Percentiles rank a stretch among this genome's conserved stretches.
phyloP scores from a whole-genome alignment of 352 stramenopile genomes.

The Pythium rishiriense region DNA sequence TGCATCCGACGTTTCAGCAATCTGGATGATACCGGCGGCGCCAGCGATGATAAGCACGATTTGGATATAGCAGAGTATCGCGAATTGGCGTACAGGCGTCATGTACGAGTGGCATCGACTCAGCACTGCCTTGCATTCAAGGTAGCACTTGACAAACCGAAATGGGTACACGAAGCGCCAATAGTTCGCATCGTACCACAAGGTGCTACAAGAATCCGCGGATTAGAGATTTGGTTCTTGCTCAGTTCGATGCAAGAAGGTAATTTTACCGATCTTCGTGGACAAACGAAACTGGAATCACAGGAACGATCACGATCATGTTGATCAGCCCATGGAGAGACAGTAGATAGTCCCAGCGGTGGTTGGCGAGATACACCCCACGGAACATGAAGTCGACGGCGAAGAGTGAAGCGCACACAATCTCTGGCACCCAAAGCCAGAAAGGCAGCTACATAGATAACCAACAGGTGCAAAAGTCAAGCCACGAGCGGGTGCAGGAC shows the following conservation, averaged over 20 bases:
- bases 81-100: constrained; percentile 80
- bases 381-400: constrained; percentile 69
- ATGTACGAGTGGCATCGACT: constrained; percentile 78
- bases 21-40: constrained; percentile 81
- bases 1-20: constrained; percentile 78
- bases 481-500: no score
- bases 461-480: neutral
- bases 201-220: constrained; percentile 36
- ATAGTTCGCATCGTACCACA: constrained; percentile 75
- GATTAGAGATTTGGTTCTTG: neutral
- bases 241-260: neutral
- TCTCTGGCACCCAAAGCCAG: constrained; percentile 68
- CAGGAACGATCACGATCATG: constrained; percentile 65
- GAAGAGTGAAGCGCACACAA: constrained; percentile 69
- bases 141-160: constrained; percentile 84
- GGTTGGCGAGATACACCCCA: constrained; percentile 66
- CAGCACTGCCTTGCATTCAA: constrained; percentile 70
- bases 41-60: constrained; percentile 76
- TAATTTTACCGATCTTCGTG: constrained; percentile 66
- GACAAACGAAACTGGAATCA: constrained; percentile 78
- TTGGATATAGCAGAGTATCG: constrained; percentile 81
- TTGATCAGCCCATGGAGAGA: constrained; percentile 59
- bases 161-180: constrained; percentile 84
- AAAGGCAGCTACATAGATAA: constrained; percentile 43
- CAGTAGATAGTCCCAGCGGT: constrained; percentile 65